Percentiles rank a stretch among this genome's conserved stretches.
phyloP scores from a whole-genome alignment of 805 yeast species.

The Ogataea siamensis region DNA sequence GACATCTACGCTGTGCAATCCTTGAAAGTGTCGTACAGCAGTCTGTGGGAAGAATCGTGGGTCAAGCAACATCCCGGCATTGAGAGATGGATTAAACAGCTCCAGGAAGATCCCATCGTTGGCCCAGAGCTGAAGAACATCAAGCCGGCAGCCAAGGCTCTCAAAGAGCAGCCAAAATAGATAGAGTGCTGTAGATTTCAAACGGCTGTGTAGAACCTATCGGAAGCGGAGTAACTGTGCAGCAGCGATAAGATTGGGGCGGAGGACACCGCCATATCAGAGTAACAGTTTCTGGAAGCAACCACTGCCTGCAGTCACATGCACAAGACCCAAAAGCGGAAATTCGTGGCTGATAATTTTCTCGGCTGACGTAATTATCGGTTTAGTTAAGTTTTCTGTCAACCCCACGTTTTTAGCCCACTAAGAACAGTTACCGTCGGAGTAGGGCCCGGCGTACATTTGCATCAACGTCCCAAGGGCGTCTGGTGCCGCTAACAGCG shows the following conservation, averaged over 20 bases:
- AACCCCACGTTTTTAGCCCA: background rate
- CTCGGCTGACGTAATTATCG: constrained; percentile 1
- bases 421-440: background rate
- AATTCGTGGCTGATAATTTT: background rate
- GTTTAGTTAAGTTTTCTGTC: background rate
- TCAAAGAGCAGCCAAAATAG: too few relatives aligned
- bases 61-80: constrained; percentile 42
- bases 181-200: too few relatives aligned
- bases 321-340: background rate
- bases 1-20: constrained; percentile 38
- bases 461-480: too few relatives aligned
- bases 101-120: background rate
- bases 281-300: background rate
- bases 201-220: too few relatives aligned
- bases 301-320: background rate
- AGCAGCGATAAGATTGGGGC: too few relatives aligned
- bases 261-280: too few relatives aligned
- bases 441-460: too few relatives aligned
- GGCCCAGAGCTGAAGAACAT: background rate
- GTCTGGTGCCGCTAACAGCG: too few relatives aligned
- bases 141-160: background rate
- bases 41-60: constrained; percentile 45
- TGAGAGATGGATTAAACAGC: constrained; percentile 39
- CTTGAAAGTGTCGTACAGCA: constrained; percentile 41
- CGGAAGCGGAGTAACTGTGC: too few relatives aligned